Conservation (phyloP, 2,329 filamentous ascomycete species). For the Rugonectria rugulosa region DNA sequence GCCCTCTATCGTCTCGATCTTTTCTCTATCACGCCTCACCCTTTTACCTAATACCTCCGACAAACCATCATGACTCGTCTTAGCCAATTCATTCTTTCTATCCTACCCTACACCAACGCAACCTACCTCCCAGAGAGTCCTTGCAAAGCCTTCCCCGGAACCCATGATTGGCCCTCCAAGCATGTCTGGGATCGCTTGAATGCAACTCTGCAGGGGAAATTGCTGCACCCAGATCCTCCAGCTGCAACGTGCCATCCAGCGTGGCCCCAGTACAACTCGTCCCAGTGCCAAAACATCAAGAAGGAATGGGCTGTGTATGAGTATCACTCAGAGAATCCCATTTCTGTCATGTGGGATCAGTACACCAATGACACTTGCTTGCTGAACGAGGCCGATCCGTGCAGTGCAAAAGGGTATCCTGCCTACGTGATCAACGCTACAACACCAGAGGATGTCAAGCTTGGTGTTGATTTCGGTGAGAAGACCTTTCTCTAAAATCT, state of each 20-base stretch:
- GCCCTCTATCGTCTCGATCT: background rate
- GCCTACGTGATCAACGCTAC: slow-evolving; percentile 48
- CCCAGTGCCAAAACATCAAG: slow-evolving; percentile 40
- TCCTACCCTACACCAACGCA: slow-evolving; percentile 3
- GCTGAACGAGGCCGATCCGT: slow-evolving; percentile 48
- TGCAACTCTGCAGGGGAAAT: slow-evolving; percentile 49
- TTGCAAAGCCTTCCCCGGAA: slow-evolving; percentile 59
- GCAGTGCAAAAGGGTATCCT: slow-evolving; percentile 43
- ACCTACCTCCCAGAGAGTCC: background rate
- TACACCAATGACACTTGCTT: slow-evolving; percentile 61
- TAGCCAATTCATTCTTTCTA: background rate
- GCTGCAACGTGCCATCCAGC: slow-evolving; percentile 41
- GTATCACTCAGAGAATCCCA: slow-evolving; percentile 39
- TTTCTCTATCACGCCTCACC: background rate
- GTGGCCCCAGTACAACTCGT: slow-evolving; percentile 36
- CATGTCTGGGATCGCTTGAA: slow-evolving; percentile 56
- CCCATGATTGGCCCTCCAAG: slow-evolving; percentile 55
- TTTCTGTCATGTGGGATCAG: slow-evolving; percentile 48
- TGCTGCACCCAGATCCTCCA: slow-evolving; percentile 52
- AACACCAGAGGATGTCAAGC: slow-evolving; percentile 42
- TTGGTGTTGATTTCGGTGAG: slow-evolving; percentile 53
- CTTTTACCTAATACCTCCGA: background rate
- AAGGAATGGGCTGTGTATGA: slow-evolving; percentile 40
- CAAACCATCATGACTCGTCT: slow-evolving; percentile 20
- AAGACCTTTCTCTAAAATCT: rapidly evolving